Base-by-base conservation (phyloP, 1,284 basidiomycete genomes). In the Amylostereum chailletii region DNA sequence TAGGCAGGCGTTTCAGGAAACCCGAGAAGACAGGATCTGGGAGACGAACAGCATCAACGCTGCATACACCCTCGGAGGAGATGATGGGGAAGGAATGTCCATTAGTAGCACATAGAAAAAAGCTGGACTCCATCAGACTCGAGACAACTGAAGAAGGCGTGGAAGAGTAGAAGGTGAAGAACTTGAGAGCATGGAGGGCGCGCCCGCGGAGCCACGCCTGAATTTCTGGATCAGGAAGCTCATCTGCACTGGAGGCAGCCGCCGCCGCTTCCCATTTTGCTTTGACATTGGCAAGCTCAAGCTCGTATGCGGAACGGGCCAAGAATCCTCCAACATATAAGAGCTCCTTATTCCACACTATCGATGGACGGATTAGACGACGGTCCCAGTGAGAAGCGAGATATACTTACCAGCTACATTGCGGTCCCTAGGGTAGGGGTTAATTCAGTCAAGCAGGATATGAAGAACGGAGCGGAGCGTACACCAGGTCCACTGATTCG, bases 401-500 rank as follows among this genome's bases (percentile, higher is more conserved):
- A 43, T 32, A 32, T 5, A n/a, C 76, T 62, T 60, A 86, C 85
- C 67, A 36, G 83, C 81, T 31, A 89, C 83, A 61, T 88, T 84
- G 37, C 79, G 79, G 64, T 92, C 89, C 58, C 86, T 89, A 56
- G 47, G 30, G 42, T 48, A 59, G 56, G 53, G 56, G 54, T 39
- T 62, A 56, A 29, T 58, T 59, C 19, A 19, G 19, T 19, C 19
- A 19, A 1, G 19, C 19, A 19, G 19, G 19, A 19, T 19, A 19
- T 19, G 19, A 19, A 19, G 19, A 19, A 1, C 19, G 19, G 19
- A 19, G 19, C 19, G 19, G 38, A 27, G 68, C 82, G 67, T 64
- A 90, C 81, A 89, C 84, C 4, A 94, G 70, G 66, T 96, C 94
- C 55, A 97, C 86, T 0, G 90, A 91, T 67, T 99, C 95, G 55